Evolutionary conservation across 2,329 filamentous ascomycete species (phyloP).

Genomic region (Colletotrichum eremochloae): DNA sequence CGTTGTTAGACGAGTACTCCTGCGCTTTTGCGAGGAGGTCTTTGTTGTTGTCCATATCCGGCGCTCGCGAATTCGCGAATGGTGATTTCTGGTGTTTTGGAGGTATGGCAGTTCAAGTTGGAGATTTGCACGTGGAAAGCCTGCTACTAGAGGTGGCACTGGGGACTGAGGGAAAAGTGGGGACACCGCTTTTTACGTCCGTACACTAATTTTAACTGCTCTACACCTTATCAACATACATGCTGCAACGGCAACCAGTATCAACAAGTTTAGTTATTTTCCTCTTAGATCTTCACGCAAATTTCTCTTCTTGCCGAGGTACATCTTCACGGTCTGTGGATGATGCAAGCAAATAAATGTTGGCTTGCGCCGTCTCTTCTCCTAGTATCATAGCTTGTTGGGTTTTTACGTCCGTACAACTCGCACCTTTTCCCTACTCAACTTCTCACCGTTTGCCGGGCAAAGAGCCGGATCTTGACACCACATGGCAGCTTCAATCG

Average conservation of each 20-base stretch:
- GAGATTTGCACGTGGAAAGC: constrained; percentile 20
- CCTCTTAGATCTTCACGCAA: neutral
- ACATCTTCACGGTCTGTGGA: neutral
- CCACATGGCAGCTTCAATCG: constrained; percentile 37
- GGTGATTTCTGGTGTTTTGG: neutral
- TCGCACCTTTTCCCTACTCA: neutral
- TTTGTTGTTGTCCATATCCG: constrained; percentile 51
- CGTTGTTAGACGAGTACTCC: constrained; percentile 70
- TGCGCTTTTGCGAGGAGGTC: constrained; percentile 67
- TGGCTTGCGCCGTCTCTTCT: constrained; percentile 1
- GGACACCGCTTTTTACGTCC: neutral
- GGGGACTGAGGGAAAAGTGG: constrained; percentile 13
- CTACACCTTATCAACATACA: no score
- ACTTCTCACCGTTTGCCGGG: constrained; percentile 22
- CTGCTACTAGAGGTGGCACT: neutral
- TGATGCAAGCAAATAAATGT: neutral
- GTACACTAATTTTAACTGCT: neutral
- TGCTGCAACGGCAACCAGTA: constrained; percentile 6
- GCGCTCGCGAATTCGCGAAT: neutral
- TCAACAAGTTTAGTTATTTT: neutral
- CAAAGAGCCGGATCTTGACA: constrained; percentile 13
- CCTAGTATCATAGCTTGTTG: neutral
- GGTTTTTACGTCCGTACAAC: constrained; percentile 37
- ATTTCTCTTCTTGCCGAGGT: neutral
- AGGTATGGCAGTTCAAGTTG: constrained; percentile 6